phyloP scores from a whole-genome alignment of 495 filamentous ascomycete species.

The Aspergillus olivimuriae region DNA sequence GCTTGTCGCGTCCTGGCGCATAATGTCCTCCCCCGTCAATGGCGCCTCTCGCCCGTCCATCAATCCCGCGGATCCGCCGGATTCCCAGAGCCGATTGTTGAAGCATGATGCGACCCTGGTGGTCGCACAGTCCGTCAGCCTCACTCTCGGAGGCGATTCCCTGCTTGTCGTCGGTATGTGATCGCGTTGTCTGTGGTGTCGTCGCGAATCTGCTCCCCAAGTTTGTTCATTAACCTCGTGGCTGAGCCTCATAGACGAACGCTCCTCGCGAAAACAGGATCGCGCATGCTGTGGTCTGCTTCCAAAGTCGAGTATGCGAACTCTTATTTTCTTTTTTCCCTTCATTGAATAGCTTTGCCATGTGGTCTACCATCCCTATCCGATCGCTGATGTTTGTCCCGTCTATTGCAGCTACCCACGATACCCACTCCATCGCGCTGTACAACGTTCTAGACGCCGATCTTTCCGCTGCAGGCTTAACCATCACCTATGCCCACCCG shows the following conservation, averaged over 20 bases:
- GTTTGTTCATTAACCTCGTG: slow-evolving; percentile 1
- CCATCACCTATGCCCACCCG: slow-evolving; percentile 66
- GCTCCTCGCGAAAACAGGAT: slow-evolving; percentile 22
- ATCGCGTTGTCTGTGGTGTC: background rate
- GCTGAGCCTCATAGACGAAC: slow-evolving; percentile 22
- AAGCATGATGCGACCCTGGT: slow-evolving; percentile 40
- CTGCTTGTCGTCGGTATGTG: slow-evolving; percentile 56
- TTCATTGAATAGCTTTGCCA: background rate
- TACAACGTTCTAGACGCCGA: slow-evolving; percentile 85
- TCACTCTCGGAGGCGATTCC: slow-evolving; percentile 59
- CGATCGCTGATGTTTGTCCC: slow-evolving; percentile 13
- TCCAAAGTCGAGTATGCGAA: slow-evolving; percentile 25
- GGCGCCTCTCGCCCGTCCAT: slow-evolving; percentile 9
- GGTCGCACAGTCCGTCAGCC: slow-evolving; percentile 52
- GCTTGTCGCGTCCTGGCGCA: slow-evolving; percentile 10
- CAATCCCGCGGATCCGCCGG: slow-evolving; percentile 16
- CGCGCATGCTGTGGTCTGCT: slow-evolving; percentile 33
- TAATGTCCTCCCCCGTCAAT: slow-evolving; percentile 22
- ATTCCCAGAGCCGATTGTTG: slow-evolving; percentile 19
- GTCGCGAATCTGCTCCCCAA: background rate
- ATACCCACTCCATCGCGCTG: slow-evolving; percentile 57
- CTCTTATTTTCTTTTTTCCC: slow-evolving; percentile 7
- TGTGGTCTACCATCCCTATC: background rate
- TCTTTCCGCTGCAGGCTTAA: slow-evolving; percentile 51
- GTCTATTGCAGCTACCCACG: slow-evolving; percentile 18